Percentiles rank a stretch among this genome's conserved stretches.
Evolutionary conservation across 306 rosid species (phyloP).

Genomic region (Cucumis sativus): DNA sequence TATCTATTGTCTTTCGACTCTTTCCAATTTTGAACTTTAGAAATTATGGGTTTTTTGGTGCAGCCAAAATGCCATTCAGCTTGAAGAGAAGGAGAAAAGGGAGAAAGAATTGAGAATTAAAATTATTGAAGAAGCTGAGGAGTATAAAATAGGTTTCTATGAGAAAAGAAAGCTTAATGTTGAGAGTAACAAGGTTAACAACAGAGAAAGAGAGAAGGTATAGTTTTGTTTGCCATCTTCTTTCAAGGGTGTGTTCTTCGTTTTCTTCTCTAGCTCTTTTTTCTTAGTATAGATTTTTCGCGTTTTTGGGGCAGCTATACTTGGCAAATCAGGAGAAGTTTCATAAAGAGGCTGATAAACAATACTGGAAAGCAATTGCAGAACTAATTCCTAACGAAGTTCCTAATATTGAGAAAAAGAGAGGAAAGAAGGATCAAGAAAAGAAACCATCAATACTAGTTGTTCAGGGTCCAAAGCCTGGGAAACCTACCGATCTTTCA

Average conservation of each 20-base stretch:
- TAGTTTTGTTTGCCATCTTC: constrained; percentile 3
- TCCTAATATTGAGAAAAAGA: constrained; percentile 79
- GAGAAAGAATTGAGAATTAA: constrained; percentile 85
- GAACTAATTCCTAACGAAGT: constrained; percentile 94
- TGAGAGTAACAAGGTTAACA: constrained; percentile 70
- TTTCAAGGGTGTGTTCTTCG: neutral
- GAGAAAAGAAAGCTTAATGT: constrained; percentile 92
- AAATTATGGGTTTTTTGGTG: constrained; percentile 18
- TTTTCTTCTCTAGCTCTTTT: constrained; percentile 2
- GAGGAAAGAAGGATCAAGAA: constrained; percentile 95
- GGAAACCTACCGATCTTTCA: constrained; percentile 91
- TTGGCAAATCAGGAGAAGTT: constrained; percentile 84
- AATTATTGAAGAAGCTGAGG: constrained; percentile 94
- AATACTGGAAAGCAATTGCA: constrained; percentile 89
- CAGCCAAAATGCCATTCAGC: constrained; percentile 76
- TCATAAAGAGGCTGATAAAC: constrained; percentile 95
- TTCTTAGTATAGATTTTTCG: neutral
- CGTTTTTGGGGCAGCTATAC: constrained; percentile 39
- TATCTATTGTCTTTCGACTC: neutral
- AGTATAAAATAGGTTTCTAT: constrained; percentile 59
- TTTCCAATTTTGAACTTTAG: neutral
- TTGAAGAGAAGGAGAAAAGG: constrained; percentile 89
- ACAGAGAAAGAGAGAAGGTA: constrained; percentile 97
- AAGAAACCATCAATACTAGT: constrained; percentile 83
- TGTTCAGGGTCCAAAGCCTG: constrained; percentile 96